Conservation (phyloP, 352 stramenopile genomes). For the Phytopythium chamaehyphon region DNA sequence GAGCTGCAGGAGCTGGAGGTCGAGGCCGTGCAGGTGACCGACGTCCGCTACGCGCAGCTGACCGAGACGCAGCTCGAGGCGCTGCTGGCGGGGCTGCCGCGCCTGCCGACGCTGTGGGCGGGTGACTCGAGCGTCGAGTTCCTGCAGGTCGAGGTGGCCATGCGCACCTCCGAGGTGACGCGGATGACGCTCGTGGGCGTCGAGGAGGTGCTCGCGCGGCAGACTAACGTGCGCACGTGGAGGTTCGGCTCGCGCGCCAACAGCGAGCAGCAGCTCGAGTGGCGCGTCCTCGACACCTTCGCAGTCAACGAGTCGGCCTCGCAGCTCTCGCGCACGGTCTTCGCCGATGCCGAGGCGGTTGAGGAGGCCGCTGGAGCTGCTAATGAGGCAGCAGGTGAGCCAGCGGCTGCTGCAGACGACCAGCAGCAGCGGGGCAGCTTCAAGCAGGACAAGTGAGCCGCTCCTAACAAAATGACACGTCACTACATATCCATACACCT, state of each 20-base stretch:
- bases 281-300: slow-evolving; percentile 25
- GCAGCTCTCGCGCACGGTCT: slow-evolving; percentile 20
- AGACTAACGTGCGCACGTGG: slow-evolving; percentile 32
- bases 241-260: slow-evolving; percentile 31
- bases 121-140: slow-evolving; percentile 31
- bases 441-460: too few species aligned
- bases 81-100: slow-evolving; percentile 11
- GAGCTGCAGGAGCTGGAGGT: slow-evolving; percentile 33
- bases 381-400: background rate
- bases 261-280: slow-evolving; percentile 27
- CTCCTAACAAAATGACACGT: too few species aligned
- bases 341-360: slow-evolving; percentile 2
- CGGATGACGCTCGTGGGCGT: slow-evolving; percentile 39
- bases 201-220: slow-evolving; percentile 30
- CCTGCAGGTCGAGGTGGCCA: slow-evolving; percentile 27
- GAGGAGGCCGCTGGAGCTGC: background rate
- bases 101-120: slow-evolving; percentile 16
- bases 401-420: background rate
- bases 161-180: slow-evolving; percentile 28
- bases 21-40: slow-evolving; percentile 20
- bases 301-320: slow-evolving; percentile 24
- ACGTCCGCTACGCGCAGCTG: slow-evolving; percentile 28
- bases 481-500: too few species aligned
- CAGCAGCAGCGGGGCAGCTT: background rate
- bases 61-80: slow-evolving; percentile 24